Percentiles rank a stretch among this genome's conserved stretches.
Evolutionary conservation across 2,329 filamentous ascomycete genomes (phyloP).

Genomic region (Fusarium lateritium): DNA sequence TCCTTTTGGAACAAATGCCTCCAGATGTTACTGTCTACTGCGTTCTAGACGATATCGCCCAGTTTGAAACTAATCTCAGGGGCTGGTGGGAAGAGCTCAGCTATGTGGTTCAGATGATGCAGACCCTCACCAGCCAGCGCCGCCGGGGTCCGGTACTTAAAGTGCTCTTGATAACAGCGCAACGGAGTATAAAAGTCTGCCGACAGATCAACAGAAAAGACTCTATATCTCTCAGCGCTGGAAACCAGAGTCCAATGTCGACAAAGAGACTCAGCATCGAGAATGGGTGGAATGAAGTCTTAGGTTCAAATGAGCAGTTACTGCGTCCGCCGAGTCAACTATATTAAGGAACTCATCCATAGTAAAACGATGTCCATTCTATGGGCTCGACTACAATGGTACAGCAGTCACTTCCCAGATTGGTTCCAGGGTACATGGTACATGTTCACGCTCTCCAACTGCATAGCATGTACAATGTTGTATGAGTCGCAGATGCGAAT

Average conservation of each 20-base stretch:
- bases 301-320: not conserved
- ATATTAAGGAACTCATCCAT: not conserved
- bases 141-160: constrained; percentile 1
- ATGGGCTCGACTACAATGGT: no score
- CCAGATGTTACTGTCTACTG: constrained; percentile 3
- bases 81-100: constrained; percentile 7
- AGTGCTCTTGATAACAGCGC: constrained; percentile 11
- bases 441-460: no score
- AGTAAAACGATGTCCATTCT: not conserved
- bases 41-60: constrained; percentile 6
- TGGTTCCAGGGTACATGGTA: no score
- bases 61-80: constrained; percentile 7
- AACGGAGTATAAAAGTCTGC: constrained; percentile 9
- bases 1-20: not conserved
- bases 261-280: constrained; percentile 1
- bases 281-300: constrained; percentile 2
- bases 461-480: constrained; percentile 6
- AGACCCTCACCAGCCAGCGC: not conserved
- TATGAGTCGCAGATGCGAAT: constrained; percentile 1
- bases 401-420: no score
- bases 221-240: constrained; percentile 5
- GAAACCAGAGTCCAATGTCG: constrained; percentile 4
- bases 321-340: not conserved
- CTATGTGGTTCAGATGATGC: not conserved
- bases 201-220: not conserved